Conservation (phyloP, 148 eudicot genomes). For the Silene uniflora region DNA sequence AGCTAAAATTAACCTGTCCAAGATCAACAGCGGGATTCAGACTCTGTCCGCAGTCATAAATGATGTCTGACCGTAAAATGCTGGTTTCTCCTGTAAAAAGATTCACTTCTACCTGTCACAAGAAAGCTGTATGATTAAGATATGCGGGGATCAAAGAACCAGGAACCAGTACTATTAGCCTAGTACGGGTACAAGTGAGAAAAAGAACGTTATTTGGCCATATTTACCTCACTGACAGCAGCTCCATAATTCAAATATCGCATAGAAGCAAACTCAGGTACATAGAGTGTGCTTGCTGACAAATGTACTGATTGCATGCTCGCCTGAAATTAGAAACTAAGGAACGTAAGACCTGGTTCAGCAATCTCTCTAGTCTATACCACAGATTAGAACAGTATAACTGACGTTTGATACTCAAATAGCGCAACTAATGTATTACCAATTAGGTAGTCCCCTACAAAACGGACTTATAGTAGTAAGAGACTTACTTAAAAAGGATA, state of each 20-base stretch:
- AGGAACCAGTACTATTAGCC: neutral
- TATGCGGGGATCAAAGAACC: neutral
- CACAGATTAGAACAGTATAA: neutral
- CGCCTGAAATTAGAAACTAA: slow-evolving; percentile 46
- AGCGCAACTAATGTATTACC: no score
- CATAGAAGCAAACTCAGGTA: slow-evolving; percentile 55
- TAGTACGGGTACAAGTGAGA: neutral
- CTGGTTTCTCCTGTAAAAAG: slow-evolving; percentile 81
- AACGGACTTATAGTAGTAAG: no score
- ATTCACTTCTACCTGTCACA: slow-evolving; percentile 77
- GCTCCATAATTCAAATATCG: slow-evolving; percentile 81
- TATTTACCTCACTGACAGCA: slow-evolving; percentile 81
- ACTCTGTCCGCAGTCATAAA: slow-evolving; percentile 92
- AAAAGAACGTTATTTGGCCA: neutral
- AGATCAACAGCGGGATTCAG: slow-evolving; percentile 95
- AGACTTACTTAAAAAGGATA: slow-evolving; percentile 48
- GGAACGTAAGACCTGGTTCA: neutral
- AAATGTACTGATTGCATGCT: slow-evolving; percentile 48
- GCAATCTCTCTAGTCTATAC: neutral
- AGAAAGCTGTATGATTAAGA: neutral
- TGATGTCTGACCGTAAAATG: slow-evolving; percentile 67
- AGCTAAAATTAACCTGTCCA: slow-evolving; percentile 67
- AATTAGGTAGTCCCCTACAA: no score
- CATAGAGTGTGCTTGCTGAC: slow-evolving; percentile 58
- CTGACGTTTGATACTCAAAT: neutral